Evolutionary conservation across 2,329 filamentous ascomycete genomes (phyloP), one percentile per base, ranked within the genome.

Genomic region (Monilinia fructigena): DNA sequence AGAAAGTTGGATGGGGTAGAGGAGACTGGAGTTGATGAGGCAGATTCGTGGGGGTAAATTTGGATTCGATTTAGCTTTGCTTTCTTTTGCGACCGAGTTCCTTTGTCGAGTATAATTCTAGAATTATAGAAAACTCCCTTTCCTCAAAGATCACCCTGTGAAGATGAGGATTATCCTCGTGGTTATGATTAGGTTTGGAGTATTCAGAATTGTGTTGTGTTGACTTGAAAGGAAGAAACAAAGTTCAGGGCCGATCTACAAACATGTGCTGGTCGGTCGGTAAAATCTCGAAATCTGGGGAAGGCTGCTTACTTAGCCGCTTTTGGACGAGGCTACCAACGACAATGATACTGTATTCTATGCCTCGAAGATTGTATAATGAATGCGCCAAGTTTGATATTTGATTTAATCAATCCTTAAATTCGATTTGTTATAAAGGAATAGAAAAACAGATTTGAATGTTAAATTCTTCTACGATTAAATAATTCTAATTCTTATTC

Each of bases 241-340:
- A 35, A 59, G 56, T 59, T n/a, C 18, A 11, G 12, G 26, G 26
- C 20, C 26, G 28, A 59, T 35, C 56, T 7, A 59, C 20, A 48
- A 59, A 59, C 56, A 59, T 59, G 42, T 59, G 56, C 56, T 59
- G 56, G 56, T 42, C 40, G 11, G 45, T 59, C 56, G 56, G 56
- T 42, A 59, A 59, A 59, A 48, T 48, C 56, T 59, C 56, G 42
- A 64, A 55, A 64, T 64, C 50, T n/a, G 50, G 48, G 50, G 62
- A 47, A 55, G 50, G 31, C 50, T 55, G 60, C 60, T 55, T 63
- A 40, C 40, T 55, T 52, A 26, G 8, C 47, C 47, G n/a, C 35
- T 63, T 52, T 42, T 35, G 60, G 50, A 55, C 50, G 47, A 63
- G 60, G 60, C 50, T 52, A 48, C 26, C 31, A 42, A 59, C 55